Base-by-base conservation (phyloP, 805 yeast genomes). In the Ogataea methylovora region DNA sequence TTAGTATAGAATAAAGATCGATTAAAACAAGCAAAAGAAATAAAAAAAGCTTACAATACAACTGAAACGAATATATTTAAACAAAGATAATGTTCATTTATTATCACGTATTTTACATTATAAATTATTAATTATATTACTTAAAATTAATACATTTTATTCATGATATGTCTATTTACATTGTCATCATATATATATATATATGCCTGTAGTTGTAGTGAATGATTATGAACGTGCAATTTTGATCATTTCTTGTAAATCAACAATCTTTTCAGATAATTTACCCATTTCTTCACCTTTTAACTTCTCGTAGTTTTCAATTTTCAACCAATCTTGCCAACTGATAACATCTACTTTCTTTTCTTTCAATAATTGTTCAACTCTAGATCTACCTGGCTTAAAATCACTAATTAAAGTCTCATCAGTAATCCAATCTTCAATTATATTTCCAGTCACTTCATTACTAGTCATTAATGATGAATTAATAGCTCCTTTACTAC, bases 401-500 rank as follows among this genome's bases (percentile, higher is more conserved):
- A 23, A 32, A 40, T 17, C 37, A 26, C 18, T 50, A 5, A 35
- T 24, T 26, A 51, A 20, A 14, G 5, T 9, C 13, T 25, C 11
- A 13, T 15, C 28, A 9, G 10, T 8, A n/a, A 4, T 11, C 8
- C 17, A 57, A 46, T 86, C 95, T 24, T 67, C 61, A 13, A 76
- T 48, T 0, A 92, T 65, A 10, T 67, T 60, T 19, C 76, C 84
- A 0, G 86, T 90, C 0, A 90, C 79, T 8, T 75, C 71, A 42
- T 79, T 79, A 1, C 96, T 75, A 39, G 83, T 87, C 69, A 80
- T 71, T 81, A 90, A 84, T 0, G 97, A 86, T 11, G 84, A 70
- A 13, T 94, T 94, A 43, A 92, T 92, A 4, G 86, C 94, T 1
- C 98, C 98, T 20, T 71, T 71, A 7, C 95, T 83, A 1, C 95